These are phyloP conservation scores for Emmonsiellopsis sp. DNA, from an alignment of 2,329 filamentous ascomycete genomes.

Conservation along the genomic window DNA sequence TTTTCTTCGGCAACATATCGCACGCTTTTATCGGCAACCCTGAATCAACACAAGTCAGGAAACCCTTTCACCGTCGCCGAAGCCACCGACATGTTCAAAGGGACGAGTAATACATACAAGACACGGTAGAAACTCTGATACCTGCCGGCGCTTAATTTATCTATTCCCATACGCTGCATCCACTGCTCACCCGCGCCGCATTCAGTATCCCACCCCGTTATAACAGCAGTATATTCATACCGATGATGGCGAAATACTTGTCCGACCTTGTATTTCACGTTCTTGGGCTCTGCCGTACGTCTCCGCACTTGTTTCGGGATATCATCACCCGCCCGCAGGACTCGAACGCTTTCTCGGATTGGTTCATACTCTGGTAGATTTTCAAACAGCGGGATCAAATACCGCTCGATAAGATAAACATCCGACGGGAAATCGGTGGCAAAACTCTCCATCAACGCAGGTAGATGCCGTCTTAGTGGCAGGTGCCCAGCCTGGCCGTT, in stretches of 20 bases:
- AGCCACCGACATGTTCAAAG: background rate
- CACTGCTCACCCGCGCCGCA: slow-evolving; percentile 51
- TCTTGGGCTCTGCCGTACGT: slow-evolving; percentile 25
- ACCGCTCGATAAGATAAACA: slow-evolving; percentile 58
- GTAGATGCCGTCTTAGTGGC: slow-evolving; percentile 53
- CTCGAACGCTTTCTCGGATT: slow-evolving; percentile 44
- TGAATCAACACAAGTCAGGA: slow-evolving; percentile 23
- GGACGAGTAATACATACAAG: slow-evolving; percentile 52
- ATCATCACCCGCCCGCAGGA: slow-evolving; percentile 47
- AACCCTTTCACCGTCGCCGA: slow-evolving; percentile 10
- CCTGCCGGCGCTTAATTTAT: slow-evolving; percentile 48
- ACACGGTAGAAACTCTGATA: slow-evolving; percentile 75
- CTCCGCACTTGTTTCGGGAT: slow-evolving; percentile 41
- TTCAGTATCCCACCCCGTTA: slow-evolving; percentile 73
- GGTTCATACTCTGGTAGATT: slow-evolving; percentile 43
- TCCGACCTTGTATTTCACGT: slow-evolving; percentile 61
- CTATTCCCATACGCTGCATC: slow-evolving; percentile 56
- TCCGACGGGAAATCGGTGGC: slow-evolving; percentile 61
- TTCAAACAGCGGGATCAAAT: slow-evolving; percentile 54
- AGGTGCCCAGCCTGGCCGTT: slow-evolving; percentile 24
- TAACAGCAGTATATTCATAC: slow-evolving; percentile 69
- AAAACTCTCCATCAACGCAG: slow-evolving; percentile 55
- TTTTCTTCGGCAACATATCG: slow-evolving; percentile 76
- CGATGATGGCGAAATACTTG: slow-evolving; percentile 74
- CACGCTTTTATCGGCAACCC: slow-evolving; percentile 57